These are phyloP conservation scores for Cyberlindnera suaveolens DNA, from an alignment of 805 yeast genomes.

Conservation along the genomic window DNA sequence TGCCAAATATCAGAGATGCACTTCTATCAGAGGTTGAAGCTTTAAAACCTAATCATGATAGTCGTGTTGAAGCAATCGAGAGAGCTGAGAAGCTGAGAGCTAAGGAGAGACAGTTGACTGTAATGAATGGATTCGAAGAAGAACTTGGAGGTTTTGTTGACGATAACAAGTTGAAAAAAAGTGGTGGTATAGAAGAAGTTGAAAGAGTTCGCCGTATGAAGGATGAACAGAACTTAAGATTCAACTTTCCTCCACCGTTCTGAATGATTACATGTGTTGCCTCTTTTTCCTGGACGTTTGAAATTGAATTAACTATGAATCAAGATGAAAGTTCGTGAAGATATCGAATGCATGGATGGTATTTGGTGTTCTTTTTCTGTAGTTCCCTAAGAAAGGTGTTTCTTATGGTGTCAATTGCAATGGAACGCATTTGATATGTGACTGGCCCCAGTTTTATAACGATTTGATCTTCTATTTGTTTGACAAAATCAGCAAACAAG, in stretches of 20 bases:
- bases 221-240: constrained; percentile 66
- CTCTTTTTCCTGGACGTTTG: no score
- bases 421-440: background rate
- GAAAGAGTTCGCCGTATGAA: constrained; percentile 63
- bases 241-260: constrained; percentile 30
- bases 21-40: constrained; percentile 74
- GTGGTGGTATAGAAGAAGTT: constrained; percentile 86
- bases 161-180: constrained; percentile 64
- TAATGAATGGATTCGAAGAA: constrained; percentile 65
- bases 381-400: constrained; percentile 11
- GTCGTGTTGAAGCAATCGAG: constrained; percentile 81
- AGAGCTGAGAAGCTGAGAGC: constrained; percentile 79
- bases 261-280: constrained; percentile 1
- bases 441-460: background rate
- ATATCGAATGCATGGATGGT: constrained; percentile 6
- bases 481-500: constrained; percentile 7
- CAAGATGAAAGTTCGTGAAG: background rate
- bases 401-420: constrained; percentile 1
- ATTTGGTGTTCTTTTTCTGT: constrained; percentile 9
- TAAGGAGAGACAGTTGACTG: constrained; percentile 54
- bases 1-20: constrained; percentile 64
- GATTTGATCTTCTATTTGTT: constrained; percentile 2
- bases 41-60: constrained; percentile 76
- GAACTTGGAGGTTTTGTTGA: constrained; percentile 84
- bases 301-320: no score